Conservation (phyloP, 805 yeast genomes). For the Lipomyces chichibuensis region DNA sequence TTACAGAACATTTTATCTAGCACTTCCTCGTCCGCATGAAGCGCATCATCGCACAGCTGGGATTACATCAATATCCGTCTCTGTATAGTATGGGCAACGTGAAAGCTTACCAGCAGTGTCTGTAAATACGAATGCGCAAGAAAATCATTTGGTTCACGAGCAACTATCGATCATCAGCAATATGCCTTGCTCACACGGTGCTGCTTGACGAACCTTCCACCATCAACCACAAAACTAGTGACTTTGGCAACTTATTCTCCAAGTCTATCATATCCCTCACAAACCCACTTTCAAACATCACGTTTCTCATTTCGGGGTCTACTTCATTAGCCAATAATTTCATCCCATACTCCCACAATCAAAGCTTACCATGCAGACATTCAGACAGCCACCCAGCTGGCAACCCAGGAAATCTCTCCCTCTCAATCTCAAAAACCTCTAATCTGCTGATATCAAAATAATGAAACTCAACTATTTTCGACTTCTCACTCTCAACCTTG, state of each 20-base stretch:
- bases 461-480: not conserved
- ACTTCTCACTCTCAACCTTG: not conserved
- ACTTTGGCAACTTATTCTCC: slow-evolving; percentile 13
- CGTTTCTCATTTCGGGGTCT: slow-evolving; percentile 9
- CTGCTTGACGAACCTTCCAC: slow-evolving; percentile 6
- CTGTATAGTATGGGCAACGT: not conserved
- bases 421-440: not conserved
- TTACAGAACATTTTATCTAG: slow-evolving; percentile 3
- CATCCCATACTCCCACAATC: not conserved
- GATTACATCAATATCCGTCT: not conserved
- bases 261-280: slow-evolving; percentile 18
- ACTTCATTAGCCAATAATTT: not conserved
- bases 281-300: slow-evolving; percentile 19
- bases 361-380: slow-evolving; percentile 2
- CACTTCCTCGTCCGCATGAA: not conserved
- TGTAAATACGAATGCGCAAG: slow-evolving; percentile 13
- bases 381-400: slow-evolving; percentile 3
- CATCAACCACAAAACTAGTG: slow-evolving; percentile 14
- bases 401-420: not conserved
- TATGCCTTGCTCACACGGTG: not conserved
- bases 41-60: not conserved
- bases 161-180: not conserved
- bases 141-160: slow-evolving; percentile 21
- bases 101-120: slow-evolving; percentile 7
- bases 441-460: not conserved